phyloP scores from a whole-genome alignment of 129 eudicot species.

The Flaveria bidentis region DNA sequence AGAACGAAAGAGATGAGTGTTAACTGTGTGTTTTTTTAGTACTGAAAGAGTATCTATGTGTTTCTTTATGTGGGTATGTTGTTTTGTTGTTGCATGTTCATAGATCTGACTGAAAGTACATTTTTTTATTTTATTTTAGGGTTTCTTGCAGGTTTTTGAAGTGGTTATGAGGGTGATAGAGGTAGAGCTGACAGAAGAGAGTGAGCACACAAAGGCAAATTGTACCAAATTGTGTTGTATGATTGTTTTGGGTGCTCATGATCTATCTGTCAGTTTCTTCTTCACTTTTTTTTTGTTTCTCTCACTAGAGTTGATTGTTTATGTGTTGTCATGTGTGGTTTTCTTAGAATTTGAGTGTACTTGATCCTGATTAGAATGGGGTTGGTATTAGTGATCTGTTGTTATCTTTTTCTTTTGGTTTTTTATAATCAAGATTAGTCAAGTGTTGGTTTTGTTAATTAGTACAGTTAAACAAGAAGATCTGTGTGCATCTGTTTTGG shows the following conservation, averaged over 20 bases:
- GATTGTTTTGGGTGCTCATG: conserved; percentile 40
- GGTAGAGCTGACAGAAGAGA: conserved; percentile 40
- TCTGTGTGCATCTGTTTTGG: neutral
- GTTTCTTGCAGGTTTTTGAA: conserved; percentile 19
- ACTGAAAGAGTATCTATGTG: neutral
- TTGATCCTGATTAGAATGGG: conserved; percentile 8
- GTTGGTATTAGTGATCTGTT: neutral
- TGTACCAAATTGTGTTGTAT: conserved; percentile 33
- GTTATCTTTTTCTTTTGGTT: neutral
- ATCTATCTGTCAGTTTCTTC: conserved; percentile 42
- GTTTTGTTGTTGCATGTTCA: conserved; percentile 28
- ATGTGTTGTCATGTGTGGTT: neutral
- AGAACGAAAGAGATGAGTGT: neutral
- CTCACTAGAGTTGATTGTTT: neutral
- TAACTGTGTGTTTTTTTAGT: neutral
- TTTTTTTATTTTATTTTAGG: conserved; percentile 14
- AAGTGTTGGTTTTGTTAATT: neutral
- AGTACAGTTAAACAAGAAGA: neutral
- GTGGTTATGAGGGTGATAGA: conserved; percentile 20
- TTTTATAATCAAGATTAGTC: neutral
- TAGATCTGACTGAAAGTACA: conserved; percentile 30
- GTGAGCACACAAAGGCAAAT: conserved; percentile 43
- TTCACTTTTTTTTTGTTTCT: neutral
- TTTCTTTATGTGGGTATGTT: conserved; percentile 22
- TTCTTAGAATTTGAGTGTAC: neutral